Conservation (phyloP, 2,329 filamentous ascomycete genomes). For the Apiospora koreana region DNA sequence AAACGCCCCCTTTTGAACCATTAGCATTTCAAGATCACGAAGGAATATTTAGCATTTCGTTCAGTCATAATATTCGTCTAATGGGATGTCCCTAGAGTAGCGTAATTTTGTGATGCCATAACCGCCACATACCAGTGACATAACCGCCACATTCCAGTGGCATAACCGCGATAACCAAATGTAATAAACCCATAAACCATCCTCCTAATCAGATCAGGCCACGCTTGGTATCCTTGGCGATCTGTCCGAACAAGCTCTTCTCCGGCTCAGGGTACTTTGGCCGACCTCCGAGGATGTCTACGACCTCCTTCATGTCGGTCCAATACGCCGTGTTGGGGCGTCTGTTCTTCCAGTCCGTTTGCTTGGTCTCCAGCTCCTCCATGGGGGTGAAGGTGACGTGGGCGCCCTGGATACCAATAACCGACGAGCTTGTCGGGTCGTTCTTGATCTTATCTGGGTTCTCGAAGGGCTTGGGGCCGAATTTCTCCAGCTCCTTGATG, state of each 20-base stretch:
- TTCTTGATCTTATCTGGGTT: slow-evolving; percentile 63
- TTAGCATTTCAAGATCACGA: background rate
- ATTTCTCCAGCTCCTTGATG: slow-evolving; percentile 85
- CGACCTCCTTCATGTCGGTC: slow-evolving; percentile 76
- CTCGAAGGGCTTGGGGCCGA: slow-evolving; percentile 63
- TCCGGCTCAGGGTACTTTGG: slow-evolving; percentile 54
- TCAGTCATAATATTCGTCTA: slow-evolving; percentile 4
- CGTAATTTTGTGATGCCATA: background rate
- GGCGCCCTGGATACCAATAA: slow-evolving; percentile 92
- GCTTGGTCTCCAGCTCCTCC: slow-evolving; percentile 78
- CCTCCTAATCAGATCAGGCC: slow-evolving; percentile 37
- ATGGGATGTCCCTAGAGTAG: background rate
- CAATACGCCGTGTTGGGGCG: slow-evolving; percentile 85
- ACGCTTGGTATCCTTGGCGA: slow-evolving; percentile 63
- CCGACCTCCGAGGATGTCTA: slow-evolving; percentile 81
- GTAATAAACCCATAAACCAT: background rate
- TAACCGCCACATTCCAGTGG: no score
- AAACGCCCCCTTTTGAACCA: background rate
- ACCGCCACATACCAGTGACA: background rate
- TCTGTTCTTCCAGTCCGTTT: slow-evolving; percentile 92
- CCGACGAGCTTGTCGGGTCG: slow-evolving; percentile 72
- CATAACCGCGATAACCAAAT: background rate
- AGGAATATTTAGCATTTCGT: background rate
- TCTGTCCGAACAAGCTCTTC: slow-evolving; percentile 49
- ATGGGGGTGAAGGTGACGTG: slow-evolving; percentile 86